Conservation (phyloP, 176 grass and related monocot species). For the Rhynchospora tenuis region DNA sequence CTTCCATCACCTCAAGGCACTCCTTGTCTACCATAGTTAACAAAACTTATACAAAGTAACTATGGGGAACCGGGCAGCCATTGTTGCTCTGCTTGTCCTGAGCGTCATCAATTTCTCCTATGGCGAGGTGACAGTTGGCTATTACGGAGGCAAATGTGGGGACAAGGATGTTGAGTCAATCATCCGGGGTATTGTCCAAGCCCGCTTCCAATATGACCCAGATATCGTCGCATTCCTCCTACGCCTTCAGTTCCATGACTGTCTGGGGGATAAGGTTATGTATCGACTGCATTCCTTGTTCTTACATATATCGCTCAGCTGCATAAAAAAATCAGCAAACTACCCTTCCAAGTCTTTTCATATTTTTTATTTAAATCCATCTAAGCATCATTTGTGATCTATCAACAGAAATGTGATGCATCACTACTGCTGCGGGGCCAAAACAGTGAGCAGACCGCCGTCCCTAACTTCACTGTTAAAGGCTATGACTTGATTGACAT, state of each 20-base stretch:
- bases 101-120: not conserved
- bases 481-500: constrained; percentile 29
- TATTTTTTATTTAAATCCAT: not conserved
- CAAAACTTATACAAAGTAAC: constrained; percentile 1
- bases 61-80: not conserved
- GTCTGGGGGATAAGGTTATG: constrained; percentile 5
- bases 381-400: not conserved
- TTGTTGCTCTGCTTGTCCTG: not conserved
- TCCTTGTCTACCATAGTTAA: not conserved
- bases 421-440: constrained; percentile 15
- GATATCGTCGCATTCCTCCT: constrained; percentile 18
- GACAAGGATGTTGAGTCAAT: constrained; percentile 26
- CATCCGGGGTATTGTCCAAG: constrained; percentile 1
- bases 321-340: no score
- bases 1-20: not conserved
- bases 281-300: not conserved
- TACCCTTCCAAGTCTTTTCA: not conserved
- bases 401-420: constrained; percentile 33
- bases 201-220: constrained; percentile 8
- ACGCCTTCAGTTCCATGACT: constrained; percentile 32
- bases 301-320: no score
- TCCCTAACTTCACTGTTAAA: constrained; percentile 20
- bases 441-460: constrained; percentile 23
- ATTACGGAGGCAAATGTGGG: constrained; percentile 24
- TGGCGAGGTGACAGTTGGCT: constrained; percentile 10